Evolutionary conservation across 2,329 filamentous ascomycete genomes (phyloP).

Genomic region (Microsporum audouinii): DNA sequence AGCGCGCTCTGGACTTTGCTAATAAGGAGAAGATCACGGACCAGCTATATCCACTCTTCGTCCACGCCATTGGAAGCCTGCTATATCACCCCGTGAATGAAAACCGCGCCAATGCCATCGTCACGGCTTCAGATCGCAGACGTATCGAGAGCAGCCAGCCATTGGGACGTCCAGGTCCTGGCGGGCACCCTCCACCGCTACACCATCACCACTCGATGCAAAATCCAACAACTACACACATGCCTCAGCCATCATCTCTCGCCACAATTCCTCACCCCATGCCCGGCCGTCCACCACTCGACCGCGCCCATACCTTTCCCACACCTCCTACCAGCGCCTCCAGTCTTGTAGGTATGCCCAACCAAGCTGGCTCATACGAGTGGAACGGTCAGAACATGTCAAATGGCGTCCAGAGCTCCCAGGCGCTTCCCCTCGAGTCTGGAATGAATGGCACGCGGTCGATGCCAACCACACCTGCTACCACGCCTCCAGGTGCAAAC

Average conservation of each 20-base stretch:
- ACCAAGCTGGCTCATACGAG: slow-evolving; percentile 63
- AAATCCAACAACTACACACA: slow-evolving; percentile 45
- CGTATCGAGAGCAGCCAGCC: slow-evolving; percentile 53
- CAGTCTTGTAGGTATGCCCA: slow-evolving; percentile 65
- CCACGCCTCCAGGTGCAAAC: slow-evolving; percentile 68
- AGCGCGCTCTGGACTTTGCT: slow-evolving; percentile 92
- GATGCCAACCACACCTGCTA: slow-evolving; percentile 82
- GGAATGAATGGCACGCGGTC: slow-evolving; percentile 66
- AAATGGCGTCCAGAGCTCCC: slow-evolving; percentile 48
- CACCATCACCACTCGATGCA: slow-evolving; percentile 57
- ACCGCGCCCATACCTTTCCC: slow-evolving; percentile 83
- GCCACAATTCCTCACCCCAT: slow-evolving; percentile 50
- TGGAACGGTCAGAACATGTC: slow-evolving; percentile 60
- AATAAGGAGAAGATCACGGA: slow-evolving; percentile 99
- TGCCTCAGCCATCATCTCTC: slow-evolving; percentile 53
- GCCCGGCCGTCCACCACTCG: slow-evolving; percentile 57
- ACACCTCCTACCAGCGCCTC: slow-evolving; percentile 91
- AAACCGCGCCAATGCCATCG: slow-evolving; percentile 68
- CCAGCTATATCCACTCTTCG: slow-evolving; percentile 85
- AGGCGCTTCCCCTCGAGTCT: slow-evolving; percentile 72
- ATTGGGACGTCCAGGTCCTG: slow-evolving; percentile 46
- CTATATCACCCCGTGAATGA: slow-evolving; percentile 84
- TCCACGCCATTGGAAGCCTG: slow-evolving; percentile 89
- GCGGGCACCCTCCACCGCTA: slow-evolving; percentile 53
- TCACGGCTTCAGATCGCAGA: slow-evolving; percentile 68